Percentiles rank a stretch among this genome's conserved stretches.
Conservation (phyloP, 2,329 filamentous ascomycete species). For the Trichoderma harzianum region DNA sequence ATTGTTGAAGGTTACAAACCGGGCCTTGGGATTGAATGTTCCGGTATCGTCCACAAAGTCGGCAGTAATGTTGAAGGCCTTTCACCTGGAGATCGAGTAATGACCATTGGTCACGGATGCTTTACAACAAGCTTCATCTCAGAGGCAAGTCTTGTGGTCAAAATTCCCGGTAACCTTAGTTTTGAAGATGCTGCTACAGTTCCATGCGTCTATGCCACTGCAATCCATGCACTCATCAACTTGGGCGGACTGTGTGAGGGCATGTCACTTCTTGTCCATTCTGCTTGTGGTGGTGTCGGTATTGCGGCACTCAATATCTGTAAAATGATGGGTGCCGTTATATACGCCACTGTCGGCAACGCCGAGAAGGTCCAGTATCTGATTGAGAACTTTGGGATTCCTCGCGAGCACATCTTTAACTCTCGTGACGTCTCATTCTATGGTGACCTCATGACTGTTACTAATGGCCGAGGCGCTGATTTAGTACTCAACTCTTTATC, state of each 20-base stretch:
- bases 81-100: conserved; percentile 35
- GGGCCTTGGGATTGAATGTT: conserved; percentile 30
- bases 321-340: conserved; percentile 4
- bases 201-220: conserved; percentile 32
- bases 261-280: conserved; percentile 14
- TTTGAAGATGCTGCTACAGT: conserved; percentile 31
- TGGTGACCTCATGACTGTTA: conserved; percentile 27
- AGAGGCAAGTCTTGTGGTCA: conserved; percentile 10
- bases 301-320: conserved; percentile 6
- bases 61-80: conserved; percentile 23
- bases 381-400: conserved; percentile 30
- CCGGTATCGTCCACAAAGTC: conserved; percentile 24
- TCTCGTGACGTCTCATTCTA: conserved; percentile 34
- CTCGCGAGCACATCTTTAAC: conserved; percentile 33
- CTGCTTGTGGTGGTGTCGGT: conserved; percentile 16
- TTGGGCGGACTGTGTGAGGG: conserved; percentile 23
- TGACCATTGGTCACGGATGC: neutral
- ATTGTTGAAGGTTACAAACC: conserved; percentile 9
- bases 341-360: conserved; percentile 36
- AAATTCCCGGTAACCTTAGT: conserved; percentile 29
- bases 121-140: neutral
- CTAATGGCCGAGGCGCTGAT: conserved; percentile 33
- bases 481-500: conserved; percentile 41
- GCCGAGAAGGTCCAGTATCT: conserved; percentile 36
- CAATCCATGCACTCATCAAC: conserved; percentile 24